phyloP scores from a whole-genome alignment of 176 grass and related monocot genomes.

The Themeda triandra region DNA sequence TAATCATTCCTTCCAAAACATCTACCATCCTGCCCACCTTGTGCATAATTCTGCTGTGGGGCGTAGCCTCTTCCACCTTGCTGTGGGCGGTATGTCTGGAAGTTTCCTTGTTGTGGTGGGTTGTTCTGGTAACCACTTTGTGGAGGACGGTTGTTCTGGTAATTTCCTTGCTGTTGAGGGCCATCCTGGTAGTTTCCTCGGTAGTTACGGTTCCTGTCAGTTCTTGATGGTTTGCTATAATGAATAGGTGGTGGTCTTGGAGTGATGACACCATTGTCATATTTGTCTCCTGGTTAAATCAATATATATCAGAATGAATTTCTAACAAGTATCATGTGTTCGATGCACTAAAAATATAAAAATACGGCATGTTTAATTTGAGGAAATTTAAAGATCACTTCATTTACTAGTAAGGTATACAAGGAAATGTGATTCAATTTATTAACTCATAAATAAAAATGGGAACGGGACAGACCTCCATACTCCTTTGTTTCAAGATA shows the following conservation, averaged over 20 bases:
- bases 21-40: slow-evolving; percentile 45
- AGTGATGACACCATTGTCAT: slow-evolving; percentile 87
- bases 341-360: not conserved
- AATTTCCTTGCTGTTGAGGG: slow-evolving; percentile 42
- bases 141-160: slow-evolving; percentile 40
- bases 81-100: slow-evolving; percentile 32
- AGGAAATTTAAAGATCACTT: not conserved
- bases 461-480: slow-evolving; percentile 65
- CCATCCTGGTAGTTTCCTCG: slow-evolving; percentile 48
- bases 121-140: slow-evolving; percentile 45
- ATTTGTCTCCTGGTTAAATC: slow-evolving; percentile 76
- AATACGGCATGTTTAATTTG: not conserved
- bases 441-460: not conserved
- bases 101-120: slow-evolving; percentile 45
- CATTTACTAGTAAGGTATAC: not conserved
- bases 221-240: slow-evolving; percentile 60
- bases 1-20: slow-evolving; percentile 30
- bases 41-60: slow-evolving; percentile 44
- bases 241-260: slow-evolving; percentile 72
- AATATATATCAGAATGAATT: slow-evolving; percentile 12
- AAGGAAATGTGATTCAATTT: not conserved
- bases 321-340: not conserved
- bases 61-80: slow-evolving; percentile 54
- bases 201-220: slow-evolving; percentile 47
- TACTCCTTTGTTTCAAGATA: slow-evolving; percentile 95